phyloP scores from a whole-genome alignment of 768 basidiomycete genomes.

The Udeniomyces megalosporus region DNA sequence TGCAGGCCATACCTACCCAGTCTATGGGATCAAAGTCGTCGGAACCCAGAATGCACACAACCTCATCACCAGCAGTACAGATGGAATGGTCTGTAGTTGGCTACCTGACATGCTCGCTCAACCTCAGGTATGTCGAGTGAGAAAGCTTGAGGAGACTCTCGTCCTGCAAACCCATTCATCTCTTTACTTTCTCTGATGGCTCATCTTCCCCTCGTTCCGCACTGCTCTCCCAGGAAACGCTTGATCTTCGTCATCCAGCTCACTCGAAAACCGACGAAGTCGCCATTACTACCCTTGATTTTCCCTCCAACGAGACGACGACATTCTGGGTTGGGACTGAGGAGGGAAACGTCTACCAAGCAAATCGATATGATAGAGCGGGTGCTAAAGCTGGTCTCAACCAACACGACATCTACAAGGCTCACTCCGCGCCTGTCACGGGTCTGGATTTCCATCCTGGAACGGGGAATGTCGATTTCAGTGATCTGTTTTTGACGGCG shows the following conservation, averaged over 20 bases:
- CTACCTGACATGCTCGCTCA: conserved; percentile 96
- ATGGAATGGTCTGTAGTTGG: conserved; percentile 96
- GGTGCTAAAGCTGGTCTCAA: conserved; percentile 92
- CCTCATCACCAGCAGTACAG: conserved; percentile 87
- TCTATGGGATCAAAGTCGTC: conserved; percentile 96
- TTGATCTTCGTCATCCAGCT: conserved; percentile 70
- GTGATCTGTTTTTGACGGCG: conserved; percentile 79
- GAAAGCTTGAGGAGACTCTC: not conserved
- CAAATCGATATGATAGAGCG: conserved; percentile 90
- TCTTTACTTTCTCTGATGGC: not conserved
- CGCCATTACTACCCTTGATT: conserved; percentile 80
- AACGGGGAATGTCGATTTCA: conserved; percentile 81
- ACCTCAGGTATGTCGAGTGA: conserved; percentile 52
- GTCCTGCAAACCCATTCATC: not conserved
- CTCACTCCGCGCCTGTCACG: conserved; percentile 84
- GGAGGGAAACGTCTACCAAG: conserved; percentile 92
- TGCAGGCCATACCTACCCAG: conserved; percentile 92
- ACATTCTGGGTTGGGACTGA: conserved; percentile 98
- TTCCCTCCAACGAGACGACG: conserved; percentile 89
- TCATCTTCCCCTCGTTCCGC: too few species aligned
- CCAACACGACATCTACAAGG: conserved; percentile 79
- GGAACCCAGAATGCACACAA: conserved; percentile 99
- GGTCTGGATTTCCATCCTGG: conserved; percentile 89
- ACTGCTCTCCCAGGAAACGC: conserved; percentile 62
- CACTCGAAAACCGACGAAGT: conserved; percentile 97